Percentiles rank a stretch among this genome's conserved stretches.
Evolutionary conservation across 2,329 filamentous ascomycete genomes (phyloP).

Genomic region (Fusarium torreyae): DNA sequence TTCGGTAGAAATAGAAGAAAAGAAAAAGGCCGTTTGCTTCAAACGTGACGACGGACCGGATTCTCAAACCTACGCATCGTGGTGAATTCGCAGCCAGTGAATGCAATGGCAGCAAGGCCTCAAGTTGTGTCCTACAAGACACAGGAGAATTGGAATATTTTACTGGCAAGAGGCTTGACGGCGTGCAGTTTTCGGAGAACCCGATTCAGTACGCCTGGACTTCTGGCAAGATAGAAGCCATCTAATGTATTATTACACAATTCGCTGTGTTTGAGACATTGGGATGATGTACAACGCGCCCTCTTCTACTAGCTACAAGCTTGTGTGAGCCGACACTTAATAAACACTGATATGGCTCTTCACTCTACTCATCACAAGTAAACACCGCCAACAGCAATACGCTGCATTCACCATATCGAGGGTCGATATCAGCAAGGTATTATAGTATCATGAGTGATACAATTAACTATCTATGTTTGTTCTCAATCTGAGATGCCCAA

Average conservation of each 20-base stretch:
- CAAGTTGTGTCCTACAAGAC: neutral
- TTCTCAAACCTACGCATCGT: neutral
- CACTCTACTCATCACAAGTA: neutral
- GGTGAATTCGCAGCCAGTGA: neutral
- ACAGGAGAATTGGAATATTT: neutral
- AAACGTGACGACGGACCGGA: neutral
- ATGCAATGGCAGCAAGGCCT: neutral
- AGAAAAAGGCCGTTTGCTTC: constrained; percentile 13
- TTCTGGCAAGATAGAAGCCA: neutral
- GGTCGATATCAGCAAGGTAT: neutral
- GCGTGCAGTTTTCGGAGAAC: constrained; percentile 8
- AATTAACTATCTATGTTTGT: constrained; percentile 41
- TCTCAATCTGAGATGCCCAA: constrained; percentile 33
- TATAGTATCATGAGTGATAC: constrained; percentile 10
- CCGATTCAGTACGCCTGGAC: neutral
- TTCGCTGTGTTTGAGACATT: constrained; percentile 11
- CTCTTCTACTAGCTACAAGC: constrained; percentile 1
- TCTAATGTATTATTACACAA: constrained; percentile 7
- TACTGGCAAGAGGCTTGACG: neutral
- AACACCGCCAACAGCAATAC: neutral
- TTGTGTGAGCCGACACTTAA: constrained; percentile 11
- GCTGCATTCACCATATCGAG: neutral
- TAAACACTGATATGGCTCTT: neutral
- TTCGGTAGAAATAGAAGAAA: neutral
- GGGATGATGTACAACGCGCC: constrained; percentile 26